Evolutionary conservation across 306 rosid genomes (phyloP).

Genomic region (Fagus crenata): DNA sequence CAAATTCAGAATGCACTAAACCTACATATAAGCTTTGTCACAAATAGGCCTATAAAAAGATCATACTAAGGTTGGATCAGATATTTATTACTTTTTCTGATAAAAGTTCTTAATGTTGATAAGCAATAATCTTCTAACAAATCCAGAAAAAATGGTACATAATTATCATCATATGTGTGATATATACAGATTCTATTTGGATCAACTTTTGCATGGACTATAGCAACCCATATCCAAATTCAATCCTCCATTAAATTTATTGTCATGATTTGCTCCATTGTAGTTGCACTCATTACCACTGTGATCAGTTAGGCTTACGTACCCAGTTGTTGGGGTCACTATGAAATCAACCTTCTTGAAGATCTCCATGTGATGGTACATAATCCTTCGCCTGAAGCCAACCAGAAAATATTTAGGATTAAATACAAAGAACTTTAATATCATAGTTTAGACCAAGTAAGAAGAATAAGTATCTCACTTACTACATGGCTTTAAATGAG

Average conservation of each 20-base stretch:
- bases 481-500: not conserved
- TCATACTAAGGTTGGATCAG: not conserved
- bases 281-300: constrained; percentile 21
- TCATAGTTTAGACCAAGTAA: constrained; percentile 7
- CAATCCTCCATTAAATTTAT: not conserved
- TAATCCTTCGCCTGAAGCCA: constrained; percentile 77
- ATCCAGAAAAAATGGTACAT: not conserved
- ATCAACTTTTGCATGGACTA: not conserved
- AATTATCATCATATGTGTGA: not conserved
- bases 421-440: not conserved
- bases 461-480: not conserved
- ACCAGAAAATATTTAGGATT: constrained; percentile 16
- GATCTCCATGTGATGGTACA: constrained; percentile 87
- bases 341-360: constrained; percentile 89
- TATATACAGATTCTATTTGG: not conserved
- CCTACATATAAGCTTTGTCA: not conserved
- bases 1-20: not conserved
- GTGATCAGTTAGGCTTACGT: constrained; percentile 31
- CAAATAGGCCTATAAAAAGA: not conserved
- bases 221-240: not conserved
- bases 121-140: not conserved
- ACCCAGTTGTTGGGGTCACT: constrained; percentile 99
- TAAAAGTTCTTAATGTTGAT: not conserved
- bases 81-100: not conserved
- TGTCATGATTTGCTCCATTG: not conserved